phyloP scores from a whole-genome alignment of 83 land plant species.

The Isoetes engelmannii region DNA sequence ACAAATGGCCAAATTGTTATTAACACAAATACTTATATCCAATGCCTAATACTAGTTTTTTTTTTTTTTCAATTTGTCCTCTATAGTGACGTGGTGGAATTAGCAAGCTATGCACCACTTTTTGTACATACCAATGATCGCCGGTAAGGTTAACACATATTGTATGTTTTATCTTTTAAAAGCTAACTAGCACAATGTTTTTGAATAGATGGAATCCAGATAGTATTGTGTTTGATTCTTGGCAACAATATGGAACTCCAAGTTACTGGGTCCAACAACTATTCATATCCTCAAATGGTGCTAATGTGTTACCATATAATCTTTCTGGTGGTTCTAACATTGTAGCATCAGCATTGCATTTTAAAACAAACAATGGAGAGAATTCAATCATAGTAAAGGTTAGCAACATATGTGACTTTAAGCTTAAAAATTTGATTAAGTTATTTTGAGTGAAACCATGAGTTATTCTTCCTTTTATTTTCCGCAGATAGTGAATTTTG shows the following conservation, averaged over 20 bases:
- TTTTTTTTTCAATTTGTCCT: background rate
- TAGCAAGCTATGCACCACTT: constrained; percentile 97
- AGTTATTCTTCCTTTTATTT: background rate
- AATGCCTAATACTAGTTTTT: background rate
- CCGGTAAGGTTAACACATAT: constrained; percentile 28
- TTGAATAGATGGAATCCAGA: constrained; percentile 76
- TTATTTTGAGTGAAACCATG: background rate
- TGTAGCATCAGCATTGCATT: constrained; percentile 19
- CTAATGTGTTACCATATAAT: constrained; percentile 40
- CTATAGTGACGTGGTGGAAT: constrained; percentile 69
- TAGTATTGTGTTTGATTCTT: constrained; percentile 84
- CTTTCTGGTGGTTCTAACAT: constrained; percentile 26
- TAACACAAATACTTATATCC: too few species aligned
- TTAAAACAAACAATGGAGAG: too few species aligned
- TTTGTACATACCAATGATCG: constrained; percentile 77
- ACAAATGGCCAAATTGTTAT: too few species aligned
- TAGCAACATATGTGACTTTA: background rate
- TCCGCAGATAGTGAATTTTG: background rate
- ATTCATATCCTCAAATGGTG: constrained; percentile 70
- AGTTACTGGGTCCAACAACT: constrained; percentile 89
- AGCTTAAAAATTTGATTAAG: background rate
- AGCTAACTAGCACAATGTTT: too few species aligned
- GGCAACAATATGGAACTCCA: constrained; percentile 80
- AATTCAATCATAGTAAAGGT: too few species aligned
- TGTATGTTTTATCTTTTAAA: too few species aligned